Base-by-base conservation (phyloP, 257 asterid genomes). In the Pogostemon cablin region DNA sequence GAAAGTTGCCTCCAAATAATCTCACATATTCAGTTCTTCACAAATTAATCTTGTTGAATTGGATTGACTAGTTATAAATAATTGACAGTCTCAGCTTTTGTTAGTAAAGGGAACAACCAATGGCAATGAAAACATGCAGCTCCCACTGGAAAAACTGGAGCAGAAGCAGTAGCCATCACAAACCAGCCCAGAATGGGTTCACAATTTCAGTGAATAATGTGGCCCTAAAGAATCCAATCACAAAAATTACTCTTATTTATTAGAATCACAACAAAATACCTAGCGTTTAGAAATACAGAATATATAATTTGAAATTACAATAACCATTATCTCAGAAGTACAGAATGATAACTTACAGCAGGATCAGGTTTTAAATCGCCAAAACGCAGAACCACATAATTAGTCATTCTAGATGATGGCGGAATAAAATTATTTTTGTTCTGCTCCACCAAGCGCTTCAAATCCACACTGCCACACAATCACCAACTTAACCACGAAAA, bases 351-450 rank as follows among this genome's bases (percentile, higher is more conserved):
- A 78, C 92, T 81, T 60, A 91, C 97, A 77, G 62, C 81, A 20
- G 88, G 81, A 32, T 80, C 88, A n/a, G 89, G 77, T 55, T 75
- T 84, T 67, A 82, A 43, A 70, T 79, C 86, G 56, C 96, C 96
- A 79, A 87, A 93, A 49, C 92, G 75, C 71, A 93, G 77, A 71
- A 93, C 97, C 70, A 91, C 96, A 61, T 93, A 93, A 75, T 93
- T 93, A 3, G 97, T 88, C 98, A 91, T 93, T 20, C 97, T 86
- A 9, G 98, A 91, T 0, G 97, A 80, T 0, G 97, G 93, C 3
- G 97, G 89, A 25, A 88, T 73, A 43, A 87, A 87, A 81, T 82
- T 86, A 77, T 81, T 91, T 65, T 87, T 91, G 81, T 91, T 91
- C 81, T 89, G 91, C 73, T 89, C 97, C 81, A 85, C 87, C 79